phyloP scores from a whole-genome alignment of 495 filamentous ascomycete species.

The Tuber melanosporum region DNA sequence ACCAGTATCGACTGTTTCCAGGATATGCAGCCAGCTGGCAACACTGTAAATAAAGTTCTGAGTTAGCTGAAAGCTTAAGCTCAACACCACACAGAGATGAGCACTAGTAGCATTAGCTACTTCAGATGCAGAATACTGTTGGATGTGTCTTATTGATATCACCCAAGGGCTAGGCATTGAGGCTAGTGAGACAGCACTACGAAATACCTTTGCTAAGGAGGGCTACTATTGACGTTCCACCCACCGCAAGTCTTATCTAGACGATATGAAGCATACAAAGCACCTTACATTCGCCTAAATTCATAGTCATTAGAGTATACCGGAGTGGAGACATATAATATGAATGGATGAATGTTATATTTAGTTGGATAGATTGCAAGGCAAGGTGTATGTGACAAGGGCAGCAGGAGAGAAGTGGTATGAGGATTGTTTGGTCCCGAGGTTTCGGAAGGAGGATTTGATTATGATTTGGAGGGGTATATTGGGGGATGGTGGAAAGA shows the following conservation, averaged over 20 bases:
- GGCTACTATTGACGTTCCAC: not conserved
- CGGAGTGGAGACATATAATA: slow-evolving; percentile 15
- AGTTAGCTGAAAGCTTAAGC: too few species aligned
- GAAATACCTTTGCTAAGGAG: slow-evolving; percentile 1
- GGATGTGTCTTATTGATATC: slow-evolving; percentile 6
- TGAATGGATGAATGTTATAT: slow-evolving; percentile 19
- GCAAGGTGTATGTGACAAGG: slow-evolving; percentile 7
- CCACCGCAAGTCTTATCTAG: not conserved
- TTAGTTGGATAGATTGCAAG: not conserved
- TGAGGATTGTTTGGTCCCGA: slow-evolving; percentile 11
- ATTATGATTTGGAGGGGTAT: slow-evolving; percentile 18
- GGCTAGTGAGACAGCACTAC: not conserved
- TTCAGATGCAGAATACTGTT: not conserved
- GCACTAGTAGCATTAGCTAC: slow-evolving; percentile 5
- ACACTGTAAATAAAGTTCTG: not conserved
- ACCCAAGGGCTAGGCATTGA: slow-evolving; percentile 4
- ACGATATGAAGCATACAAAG: not conserved
- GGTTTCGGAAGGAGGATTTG: slow-evolving; percentile 10
- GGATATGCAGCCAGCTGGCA: not conserved
- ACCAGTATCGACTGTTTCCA: not conserved
- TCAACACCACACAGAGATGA: not conserved
- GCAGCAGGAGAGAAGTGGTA: not conserved
- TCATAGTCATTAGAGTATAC: slow-evolving; percentile 9
- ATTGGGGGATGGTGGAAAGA: not conserved
- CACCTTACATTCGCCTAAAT: slow-evolving; percentile 3